Evolutionary conservation across 1,284 basidiomycete genomes (phyloP), one percentile per base, ranked within the genome.

Genomic region (Ganoderma meredithae): DNA sequence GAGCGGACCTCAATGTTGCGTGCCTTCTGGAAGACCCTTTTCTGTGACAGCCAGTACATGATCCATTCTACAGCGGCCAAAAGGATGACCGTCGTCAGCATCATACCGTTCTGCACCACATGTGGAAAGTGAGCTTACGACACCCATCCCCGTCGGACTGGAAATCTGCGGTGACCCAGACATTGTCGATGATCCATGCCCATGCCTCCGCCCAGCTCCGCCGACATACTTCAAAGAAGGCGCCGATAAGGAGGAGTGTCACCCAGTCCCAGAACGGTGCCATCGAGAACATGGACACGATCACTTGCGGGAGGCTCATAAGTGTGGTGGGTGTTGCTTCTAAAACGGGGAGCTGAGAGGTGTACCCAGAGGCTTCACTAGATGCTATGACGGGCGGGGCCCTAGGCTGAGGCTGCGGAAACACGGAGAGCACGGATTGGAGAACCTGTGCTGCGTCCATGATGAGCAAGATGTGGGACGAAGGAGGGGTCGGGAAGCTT

Each of bases 151-250:
- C 90, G 0, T 85, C 80, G 9, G 88, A 86, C 1, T 88, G 83
- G 67, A 93, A 90, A 41, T 79, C 80, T 1, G 87, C 89, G 0
- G 88, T 90, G 62, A 93, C 79, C 79, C 88, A 91, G 74, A 92
- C 87, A 1, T 83, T 82, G 44, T 84, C 82, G 69, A 85, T 76
- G 39, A 85, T 36, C 44, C 77, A 79, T 31, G 79, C 69, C 81
- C 88, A 92, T 1, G 80, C 47, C 1, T 80, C 74, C 36, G 81
- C 77, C 7, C 81, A 74, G 10, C 83, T 43, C 2, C 90, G 85
- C 22, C 90, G 85, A 49, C 81, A 81, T 0, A 81, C 84, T 76
- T 92, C 91, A 58, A 93, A 77, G 33, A 85, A 71, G 25, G 86
- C 85, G 56, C 91, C 91, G 52, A 92, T 77, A 17, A 89, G 73